Percentiles rank a stretch among this genome's conserved stretches.
phyloP scores from a whole-genome alignment of 768 basidiomycete genomes.

The Chalciporus piperatus region DNA sequence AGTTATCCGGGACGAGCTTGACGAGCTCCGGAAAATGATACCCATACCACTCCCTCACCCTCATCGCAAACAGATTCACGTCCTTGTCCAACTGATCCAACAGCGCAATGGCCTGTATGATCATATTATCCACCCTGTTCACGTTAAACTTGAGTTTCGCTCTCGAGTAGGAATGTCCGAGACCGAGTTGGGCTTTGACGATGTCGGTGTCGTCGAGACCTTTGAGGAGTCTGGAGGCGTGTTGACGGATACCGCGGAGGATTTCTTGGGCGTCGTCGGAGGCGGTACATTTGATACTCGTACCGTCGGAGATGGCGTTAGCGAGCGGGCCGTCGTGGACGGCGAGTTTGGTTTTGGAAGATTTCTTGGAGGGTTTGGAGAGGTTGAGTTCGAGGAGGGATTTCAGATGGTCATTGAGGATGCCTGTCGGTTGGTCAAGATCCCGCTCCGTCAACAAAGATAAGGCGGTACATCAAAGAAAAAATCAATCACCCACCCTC shows the following conservation, averaged over 20 bases:
- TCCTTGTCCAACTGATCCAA: conserved; percentile 99
- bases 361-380: conserved; percentile 64
- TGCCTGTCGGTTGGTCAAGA: conserved; percentile 59
- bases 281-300: conserved; percentile 74
- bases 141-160: conserved; percentile 98
- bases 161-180: conserved; percentile 96
- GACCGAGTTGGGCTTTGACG: conserved; percentile 89
- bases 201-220: conserved; percentile 88
- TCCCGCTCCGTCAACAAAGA: neutral
- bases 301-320: conserved; percentile 68
- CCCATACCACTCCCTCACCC: conserved; percentile 97
- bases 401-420: conserved; percentile 80
- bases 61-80: conserved; percentile 98
- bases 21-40: conserved; percentile 99
- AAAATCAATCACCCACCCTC: conserved; percentile 63
- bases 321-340: conserved; percentile 77
- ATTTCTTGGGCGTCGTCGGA: conserved; percentile 81
- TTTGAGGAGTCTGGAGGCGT: conserved; percentile 85
- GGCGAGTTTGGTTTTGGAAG: conserved; percentile 66
- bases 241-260: conserved; percentile 88
- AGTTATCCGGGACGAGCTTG: conserved; percentile 89
- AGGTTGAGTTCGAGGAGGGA: conserved; percentile 87
- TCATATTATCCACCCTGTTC: conserved; percentile 97
- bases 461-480: neutral
- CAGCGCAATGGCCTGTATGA: conserved; percentile 97